Evolutionary conservation across 768 basidiomycete species (phyloP).

Genomic region (Rhodotorula taiwanensis): DNA sequence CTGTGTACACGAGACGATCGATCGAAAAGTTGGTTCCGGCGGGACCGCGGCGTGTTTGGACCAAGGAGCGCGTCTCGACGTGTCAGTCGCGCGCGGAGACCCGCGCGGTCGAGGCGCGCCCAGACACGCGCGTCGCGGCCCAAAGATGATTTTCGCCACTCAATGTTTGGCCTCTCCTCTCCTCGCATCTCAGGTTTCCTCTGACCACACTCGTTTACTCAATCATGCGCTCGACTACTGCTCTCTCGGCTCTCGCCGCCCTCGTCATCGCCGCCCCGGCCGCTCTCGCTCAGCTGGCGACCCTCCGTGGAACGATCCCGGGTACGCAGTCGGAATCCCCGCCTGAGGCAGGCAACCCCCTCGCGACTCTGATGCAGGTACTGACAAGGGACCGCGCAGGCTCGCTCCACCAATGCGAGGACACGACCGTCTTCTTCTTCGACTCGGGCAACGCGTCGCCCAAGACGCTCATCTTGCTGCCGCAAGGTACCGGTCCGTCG

Average conservation of each 20-base stretch:
- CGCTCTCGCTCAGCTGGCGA: not conserved
- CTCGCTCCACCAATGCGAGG: constrained; percentile 34
- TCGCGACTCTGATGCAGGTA: not conserved
- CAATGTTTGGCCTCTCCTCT: no score
- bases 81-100: no score
- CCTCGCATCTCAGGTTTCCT: no score
- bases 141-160: no score
- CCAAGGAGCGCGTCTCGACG: no score
- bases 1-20: no score
- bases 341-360: not conserved
- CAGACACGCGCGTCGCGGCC: no score
- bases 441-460: constrained; percentile 24
- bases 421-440: constrained; percentile 35
- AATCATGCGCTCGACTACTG: constrained; percentile 7
- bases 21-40: no score
- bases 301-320: constrained; percentile 9
- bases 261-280: constrained; percentile 1
- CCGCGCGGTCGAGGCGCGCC: no score
- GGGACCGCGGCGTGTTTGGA: no score
- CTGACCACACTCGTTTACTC: no score
- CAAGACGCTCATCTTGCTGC: constrained; percentile 31
- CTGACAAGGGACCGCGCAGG: not conserved
- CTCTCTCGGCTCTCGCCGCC: not conserved
- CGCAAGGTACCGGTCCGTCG: not conserved
- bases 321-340: not conserved